phyloP scores from a whole-genome alignment of 2,329 filamentous ascomycete genomes.

The Dendrostoma leiphaemia region DNA sequence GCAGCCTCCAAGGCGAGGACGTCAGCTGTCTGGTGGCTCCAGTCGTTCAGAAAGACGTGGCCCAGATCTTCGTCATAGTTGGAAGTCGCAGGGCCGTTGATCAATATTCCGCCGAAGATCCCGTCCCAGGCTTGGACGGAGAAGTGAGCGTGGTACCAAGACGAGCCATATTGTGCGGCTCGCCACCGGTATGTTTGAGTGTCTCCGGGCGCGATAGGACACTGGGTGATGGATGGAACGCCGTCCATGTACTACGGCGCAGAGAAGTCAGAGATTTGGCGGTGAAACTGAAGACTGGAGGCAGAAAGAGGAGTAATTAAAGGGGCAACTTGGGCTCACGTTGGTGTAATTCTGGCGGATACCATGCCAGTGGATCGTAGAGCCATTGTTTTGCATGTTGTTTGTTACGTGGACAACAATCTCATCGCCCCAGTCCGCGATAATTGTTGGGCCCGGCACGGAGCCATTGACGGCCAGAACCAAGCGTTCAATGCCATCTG shows the following conservation, averaged over 20 bases:
- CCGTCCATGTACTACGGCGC: conserved; percentile 54
- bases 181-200: conserved; percentile 59
- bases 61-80: conserved; percentile 66
- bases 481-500: conserved; percentile 43
- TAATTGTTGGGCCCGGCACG: conserved; percentile 57
- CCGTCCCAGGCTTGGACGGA: conserved; percentile 54
- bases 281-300: no score
- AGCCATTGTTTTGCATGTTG: conserved; percentile 52
- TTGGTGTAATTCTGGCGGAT: conserved; percentile 62
- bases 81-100: conserved; percentile 57
- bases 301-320: neutral
- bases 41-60: conserved; percentile 56
- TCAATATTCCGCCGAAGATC: conserved; percentile 57
- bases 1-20: neutral
- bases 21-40: conserved; percentile 42
- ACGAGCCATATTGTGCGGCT: conserved; percentile 38
- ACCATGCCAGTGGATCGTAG: conserved; percentile 67
- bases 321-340: conserved; percentile 34
- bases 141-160: conserved; percentile 41
- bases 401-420: conserved; percentile 64
- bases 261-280: no score
- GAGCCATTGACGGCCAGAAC: conserved; percentile 52
- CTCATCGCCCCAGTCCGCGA: conserved; percentile 59
- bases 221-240: conserved; percentile 48
- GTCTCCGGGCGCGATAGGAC: conserved; percentile 48